Conservation (phyloP, 2,329 filamentous ascomycete genomes). For the Biscogniauxia mediterranea region DNA sequence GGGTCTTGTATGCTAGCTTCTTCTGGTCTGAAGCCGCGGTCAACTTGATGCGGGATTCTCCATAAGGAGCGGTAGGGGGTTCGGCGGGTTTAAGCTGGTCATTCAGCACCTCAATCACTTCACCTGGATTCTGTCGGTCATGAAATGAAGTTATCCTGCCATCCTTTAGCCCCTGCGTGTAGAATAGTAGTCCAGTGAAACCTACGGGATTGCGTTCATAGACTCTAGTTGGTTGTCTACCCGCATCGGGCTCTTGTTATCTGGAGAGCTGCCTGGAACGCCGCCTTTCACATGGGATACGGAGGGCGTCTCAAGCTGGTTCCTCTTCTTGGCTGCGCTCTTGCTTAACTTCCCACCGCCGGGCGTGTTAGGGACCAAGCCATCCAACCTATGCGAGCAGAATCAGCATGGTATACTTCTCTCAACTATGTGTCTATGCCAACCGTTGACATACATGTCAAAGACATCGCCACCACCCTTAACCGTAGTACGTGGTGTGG, state of each 20-base stretch:
- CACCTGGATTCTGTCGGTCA: constrained; percentile 75
- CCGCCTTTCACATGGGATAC: constrained; percentile 45
- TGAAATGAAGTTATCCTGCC: constrained; percentile 64
- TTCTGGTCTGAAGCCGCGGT: constrained; percentile 85
- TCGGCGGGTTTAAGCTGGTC: constrained; percentile 66
- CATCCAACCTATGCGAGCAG: constrained; percentile 54
- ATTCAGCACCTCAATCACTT: constrained; percentile 82
- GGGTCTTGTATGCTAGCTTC: constrained; percentile 86
- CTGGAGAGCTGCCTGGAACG: constrained; percentile 44
- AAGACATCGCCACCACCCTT: constrained; percentile 69
- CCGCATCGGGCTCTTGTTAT: constrained; percentile 40
- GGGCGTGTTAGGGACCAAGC: constrained; percentile 64
- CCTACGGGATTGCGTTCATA: constrained; percentile 40
- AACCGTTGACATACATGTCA: constrained; percentile 61
- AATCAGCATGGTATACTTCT: constrained; percentile 1
- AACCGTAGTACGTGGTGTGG: constrained; percentile 59
- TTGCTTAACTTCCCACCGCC: constrained; percentile 44
- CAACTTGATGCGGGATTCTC: constrained; percentile 77
- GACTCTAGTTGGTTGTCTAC: constrained; percentile 41
- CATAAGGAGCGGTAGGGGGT: constrained; percentile 67
- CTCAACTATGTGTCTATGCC: background rate
- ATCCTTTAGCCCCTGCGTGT: constrained; percentile 8
- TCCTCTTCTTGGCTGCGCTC: constrained; percentile 35
- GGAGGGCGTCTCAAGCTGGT: constrained; percentile 45
- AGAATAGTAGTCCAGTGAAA: constrained; percentile 4